Evolutionary conservation across 495 filamentous ascomycete species (phyloP).

Genomic region (Penicillium ucsense): DNA sequence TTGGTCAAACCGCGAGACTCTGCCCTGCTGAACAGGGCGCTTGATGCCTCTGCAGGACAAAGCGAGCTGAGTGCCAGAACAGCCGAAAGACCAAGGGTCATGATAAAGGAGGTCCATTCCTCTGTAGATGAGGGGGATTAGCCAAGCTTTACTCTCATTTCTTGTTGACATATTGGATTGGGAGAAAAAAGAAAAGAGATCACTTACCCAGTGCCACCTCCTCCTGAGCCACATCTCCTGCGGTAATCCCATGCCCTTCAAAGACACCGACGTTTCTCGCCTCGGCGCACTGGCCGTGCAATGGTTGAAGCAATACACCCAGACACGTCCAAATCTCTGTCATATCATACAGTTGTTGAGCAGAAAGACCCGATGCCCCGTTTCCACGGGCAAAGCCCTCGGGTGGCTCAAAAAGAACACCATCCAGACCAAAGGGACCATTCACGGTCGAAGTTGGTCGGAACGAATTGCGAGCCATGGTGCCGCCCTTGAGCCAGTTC

Average conservation of each 20-base stretch:
- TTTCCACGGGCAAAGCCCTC: conserved; percentile 53
- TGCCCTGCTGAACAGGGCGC: conserved; percentile 42
- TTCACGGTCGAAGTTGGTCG: conserved; percentile 26
- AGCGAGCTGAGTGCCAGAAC: conserved; percentile 46
- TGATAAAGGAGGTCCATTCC: conserved; percentile 54
- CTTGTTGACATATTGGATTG: no score
- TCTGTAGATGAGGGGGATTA: conserved; percentile 35
- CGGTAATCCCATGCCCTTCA: conserved; percentile 34
- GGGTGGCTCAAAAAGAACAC: conserved; percentile 47
- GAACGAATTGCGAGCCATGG: conserved; percentile 30
- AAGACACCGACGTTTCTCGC: conserved; percentile 50
- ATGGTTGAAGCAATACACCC: conserved; percentile 44
- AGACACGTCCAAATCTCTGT: conserved; percentile 60
- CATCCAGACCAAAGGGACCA: conserved; percentile 42
- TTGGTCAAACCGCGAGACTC: conserved; percentile 43
- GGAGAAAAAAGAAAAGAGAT: not conserved
- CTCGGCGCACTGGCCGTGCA: conserved; percentile 46
- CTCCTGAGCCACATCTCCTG: conserved; percentile 43
- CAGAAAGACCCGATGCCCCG: conserved; percentile 37
- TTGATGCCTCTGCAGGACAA: conserved; percentile 31
- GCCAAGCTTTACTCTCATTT: not conserved
- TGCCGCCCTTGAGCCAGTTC: conserved; percentile 55
- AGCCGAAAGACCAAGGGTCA: conserved; percentile 49
- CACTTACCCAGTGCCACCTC: conserved; percentile 45
- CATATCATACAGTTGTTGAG: conserved; percentile 54